Evolutionary conservation across 305 asterid genomes (phyloP), one percentile per base, ranked within the genome.

Genomic region (Fraxinus velutina): DNA sequence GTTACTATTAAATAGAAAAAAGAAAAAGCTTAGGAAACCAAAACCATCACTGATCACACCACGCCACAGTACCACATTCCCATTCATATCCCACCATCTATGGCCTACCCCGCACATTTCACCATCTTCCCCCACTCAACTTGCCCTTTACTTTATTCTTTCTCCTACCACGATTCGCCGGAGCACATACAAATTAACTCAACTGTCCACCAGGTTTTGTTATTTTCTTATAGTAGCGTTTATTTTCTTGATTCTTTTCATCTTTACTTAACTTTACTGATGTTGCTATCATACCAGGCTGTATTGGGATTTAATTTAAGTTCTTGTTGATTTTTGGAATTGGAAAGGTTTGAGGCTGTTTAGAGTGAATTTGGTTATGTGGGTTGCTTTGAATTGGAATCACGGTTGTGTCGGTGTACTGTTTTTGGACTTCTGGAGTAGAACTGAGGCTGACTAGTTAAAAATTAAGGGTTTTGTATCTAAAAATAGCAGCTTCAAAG

Each of bases 71-170:
- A 50, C 5, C 70, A 30, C 68, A 68, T 33, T 12, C 36, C 72
- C 86, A 79, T 68, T 79, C 84, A 76, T 78, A 76, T 71, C 86
- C 83, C 82, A 78, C 86, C 87, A 83, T 84, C 80, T 6, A 17
- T 55, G 66, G 27, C 19, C 64, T 71, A 19, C 71, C 52, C 88
- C 86, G 87, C 88, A 88, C 86, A 87, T 86, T 84, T 88, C 88
- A 88, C 86, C 87, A 78, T 87, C 87, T 84, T 75, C 88, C 84
- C 84, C 87, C 82, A 83, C 87, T 80, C 87, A 79, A 79, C 84
- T 82, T 84, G 77, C 74, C 84, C 4, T 8, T 8, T 55, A 75
- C 81, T 84, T 79, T 78, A 80, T 80, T 82, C 85, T 73, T 44
- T 81, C 57, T 60, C 76, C 75, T 80, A 83, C 84, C 32, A 5